Conservation (phyloP, 176 grass and related monocot species). For the Thalia dealbata region DNA sequence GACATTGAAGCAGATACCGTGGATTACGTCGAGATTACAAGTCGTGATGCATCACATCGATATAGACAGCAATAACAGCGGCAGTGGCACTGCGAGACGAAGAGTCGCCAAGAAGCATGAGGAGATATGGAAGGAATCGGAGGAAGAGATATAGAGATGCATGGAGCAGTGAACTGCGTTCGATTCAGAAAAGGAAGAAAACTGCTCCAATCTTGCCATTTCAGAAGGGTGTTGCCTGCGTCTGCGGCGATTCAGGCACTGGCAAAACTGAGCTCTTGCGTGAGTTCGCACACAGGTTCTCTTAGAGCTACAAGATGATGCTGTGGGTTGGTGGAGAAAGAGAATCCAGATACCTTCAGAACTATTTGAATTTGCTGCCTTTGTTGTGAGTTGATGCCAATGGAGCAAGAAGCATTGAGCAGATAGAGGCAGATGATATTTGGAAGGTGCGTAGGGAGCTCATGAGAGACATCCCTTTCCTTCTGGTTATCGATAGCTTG, state of each 20-base stretch:
- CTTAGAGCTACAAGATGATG: conserved; percentile 44
- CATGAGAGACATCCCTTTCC: conserved; percentile 41
- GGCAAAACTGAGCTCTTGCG: conserved; percentile 54
- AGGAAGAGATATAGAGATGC: conserved; percentile 14
- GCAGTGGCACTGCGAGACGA: neutral
- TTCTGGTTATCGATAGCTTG: conserved; percentile 53
- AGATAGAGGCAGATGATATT: conserved; percentile 38
- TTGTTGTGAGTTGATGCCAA: conserved; percentile 25
- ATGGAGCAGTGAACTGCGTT: neutral
- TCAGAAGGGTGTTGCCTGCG: conserved; percentile 27
- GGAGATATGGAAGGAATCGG: neutral
- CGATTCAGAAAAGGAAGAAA: neutral
- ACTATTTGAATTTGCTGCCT: conserved; percentile 43
- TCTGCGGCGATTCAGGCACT: conserved; percentile 35
- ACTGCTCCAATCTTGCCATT: neutral
- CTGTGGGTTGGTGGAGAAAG: conserved; percentile 56
- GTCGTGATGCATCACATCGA: neutral
- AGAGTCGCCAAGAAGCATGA: neutral
- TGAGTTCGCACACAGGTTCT: conserved; percentile 41
- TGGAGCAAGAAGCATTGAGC: conserved; percentile 8
- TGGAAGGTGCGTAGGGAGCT: conserved; percentile 49
- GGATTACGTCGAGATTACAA: neutral
- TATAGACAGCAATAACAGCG: neutral
- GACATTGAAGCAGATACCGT: neutral
- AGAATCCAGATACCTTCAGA: conserved; percentile 34